These are phyloP conservation scores for Chloromonas sp. DNA, from an alignment of 163 green algal genomes.

Conservation along the genomic window DNA sequence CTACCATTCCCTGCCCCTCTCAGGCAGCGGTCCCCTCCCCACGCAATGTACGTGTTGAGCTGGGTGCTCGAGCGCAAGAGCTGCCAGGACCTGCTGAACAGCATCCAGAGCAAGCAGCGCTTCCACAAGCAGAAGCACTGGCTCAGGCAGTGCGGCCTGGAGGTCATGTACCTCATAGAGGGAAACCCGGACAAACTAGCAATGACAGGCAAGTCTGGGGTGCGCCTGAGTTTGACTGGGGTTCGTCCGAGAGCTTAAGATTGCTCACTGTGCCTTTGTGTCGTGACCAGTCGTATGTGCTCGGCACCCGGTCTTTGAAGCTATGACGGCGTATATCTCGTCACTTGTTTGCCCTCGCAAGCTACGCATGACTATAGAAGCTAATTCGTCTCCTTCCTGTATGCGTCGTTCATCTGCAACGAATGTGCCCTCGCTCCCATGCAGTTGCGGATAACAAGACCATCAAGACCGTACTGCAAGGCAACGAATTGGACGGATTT, in stretches of 20 bases:
- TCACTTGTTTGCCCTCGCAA: neutral
- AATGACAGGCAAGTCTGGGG: neutral
- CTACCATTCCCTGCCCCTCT: neutral
- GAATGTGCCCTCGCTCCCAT: neutral
- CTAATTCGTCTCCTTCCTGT: neutral
- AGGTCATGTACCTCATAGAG: slow-evolving; percentile 70
- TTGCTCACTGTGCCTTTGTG: neutral
- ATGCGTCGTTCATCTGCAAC: neutral
- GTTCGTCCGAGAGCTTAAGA: too few relatives aligned
- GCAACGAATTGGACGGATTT: slow-evolving; percentile 57
- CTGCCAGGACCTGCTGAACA: slow-evolving; percentile 50
- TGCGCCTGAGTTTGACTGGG: too few relatives aligned
- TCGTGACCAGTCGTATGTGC: neutral
- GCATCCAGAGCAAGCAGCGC: slow-evolving; percentile 37
- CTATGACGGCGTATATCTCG: neutral
- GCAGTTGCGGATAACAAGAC: slow-evolving; percentile 6
- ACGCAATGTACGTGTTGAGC: slow-evolving; percentile 63
- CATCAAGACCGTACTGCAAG: slow-evolving; percentile 33
- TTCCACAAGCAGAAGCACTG: slow-evolving; percentile 72
- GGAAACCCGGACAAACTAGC: neutral
- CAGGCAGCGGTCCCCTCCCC: neutral
- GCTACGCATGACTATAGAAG: neutral
- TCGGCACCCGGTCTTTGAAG: neutral
- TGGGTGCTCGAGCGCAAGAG: slow-evolving; percentile 74
- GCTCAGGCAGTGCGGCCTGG: slow-evolving; percentile 57